Evolutionary conservation across 371 early-diverging fungal genomes (phyloP).

Genomic region (Fennellomyces sp.): DNA sequence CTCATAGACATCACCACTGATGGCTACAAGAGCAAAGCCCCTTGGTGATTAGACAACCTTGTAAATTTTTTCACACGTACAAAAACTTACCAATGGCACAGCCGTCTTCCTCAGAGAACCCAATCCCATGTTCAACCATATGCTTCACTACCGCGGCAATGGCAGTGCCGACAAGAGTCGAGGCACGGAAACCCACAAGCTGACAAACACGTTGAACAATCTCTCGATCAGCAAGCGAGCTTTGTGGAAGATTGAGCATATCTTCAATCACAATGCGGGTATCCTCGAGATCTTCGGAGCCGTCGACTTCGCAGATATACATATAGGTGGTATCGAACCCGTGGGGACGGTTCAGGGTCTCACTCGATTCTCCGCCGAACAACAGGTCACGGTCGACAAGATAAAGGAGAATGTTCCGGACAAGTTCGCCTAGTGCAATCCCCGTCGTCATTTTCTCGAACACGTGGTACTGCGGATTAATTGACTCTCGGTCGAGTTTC

Average conservation of each 20-base stretch:
- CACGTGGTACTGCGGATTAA: conserved; percentile 78
- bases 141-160: conserved; percentile 68
- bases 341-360: conserved; percentile 63
- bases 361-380: conserved; percentile 72
- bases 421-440: conserved; percentile 91
- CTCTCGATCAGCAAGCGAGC: conserved; percentile 66
- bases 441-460: conserved; percentile 98
- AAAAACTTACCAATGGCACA: conserved; percentile 71
- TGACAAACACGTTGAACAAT: conserved; percentile 70
- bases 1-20: conserved; percentile 87
- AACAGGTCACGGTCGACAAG: conserved; percentile 76
- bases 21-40: conserved; percentile 26
- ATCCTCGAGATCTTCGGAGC: conserved; percentile 55
- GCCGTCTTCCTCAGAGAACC: conserved; percentile 51
- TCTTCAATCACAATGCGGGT: conserved; percentile 67
- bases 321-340: conserved; percentile 83
- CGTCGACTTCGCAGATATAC: conserved; percentile 57
- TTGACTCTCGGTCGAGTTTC: conserved; percentile 76
- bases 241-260: conserved; percentile 45
- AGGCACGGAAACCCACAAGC: conserved; percentile 70
- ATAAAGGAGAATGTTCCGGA: conserved; percentile 77
- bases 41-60: neutral
- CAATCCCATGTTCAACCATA: conserved; percentile 40
- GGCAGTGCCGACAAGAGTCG: conserved; percentile 67
- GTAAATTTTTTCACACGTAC: neutral